A percentile compares a stretch with the other conserved stretches of the same genome.
These are phyloP conservation scores for Trichothecium sympodiale DNA, from an alignment of 2,329 filamentous ascomycete species.

Conservation along the genomic window DNA sequence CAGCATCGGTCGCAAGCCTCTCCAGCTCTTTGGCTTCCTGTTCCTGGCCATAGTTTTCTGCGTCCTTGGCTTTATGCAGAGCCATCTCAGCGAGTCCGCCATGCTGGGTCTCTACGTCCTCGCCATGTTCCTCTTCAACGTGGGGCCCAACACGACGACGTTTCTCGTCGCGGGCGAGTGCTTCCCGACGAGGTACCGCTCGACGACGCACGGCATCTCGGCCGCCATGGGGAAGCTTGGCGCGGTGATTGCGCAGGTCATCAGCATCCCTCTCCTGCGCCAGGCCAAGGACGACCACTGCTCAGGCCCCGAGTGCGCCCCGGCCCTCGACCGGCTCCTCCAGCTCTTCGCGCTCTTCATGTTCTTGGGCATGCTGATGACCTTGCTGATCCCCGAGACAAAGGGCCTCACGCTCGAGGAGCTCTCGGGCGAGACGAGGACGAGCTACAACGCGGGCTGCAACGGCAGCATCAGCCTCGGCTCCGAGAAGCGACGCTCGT, in stretches of 20 bases:
- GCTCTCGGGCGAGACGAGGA: constrained; percentile 54
- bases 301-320: constrained; percentile 34
- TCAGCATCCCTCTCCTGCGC: constrained; percentile 51
- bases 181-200: constrained; percentile 52
- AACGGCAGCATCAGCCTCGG: constrained; percentile 35
- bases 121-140: constrained; percentile 57
- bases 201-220: constrained; percentile 52
- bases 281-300: constrained; percentile 41
- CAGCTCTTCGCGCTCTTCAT: constrained; percentile 74
- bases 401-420: constrained; percentile 65
- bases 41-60: constrained; percentile 51
- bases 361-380: constrained; percentile 58
- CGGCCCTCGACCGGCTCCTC: constrained; percentile 63
- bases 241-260: constrained; percentile 54
- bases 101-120: constrained; percentile 52
- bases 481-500: constrained; percentile 18
- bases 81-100: constrained; percentile 32
- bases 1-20: constrained; percentile 64
- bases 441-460: constrained; percentile 41
- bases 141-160: constrained; percentile 54
- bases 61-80: constrained; percentile 49
- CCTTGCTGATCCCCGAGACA: constrained; percentile 66
- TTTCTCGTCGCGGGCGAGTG: constrained; percentile 56
- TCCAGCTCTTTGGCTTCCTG: constrained; percentile 55
- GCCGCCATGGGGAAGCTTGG: constrained; percentile 58